Conservation (phyloP, 495 filamentous ascomycete species). For the Penicillium simplicissimum region DNA sequence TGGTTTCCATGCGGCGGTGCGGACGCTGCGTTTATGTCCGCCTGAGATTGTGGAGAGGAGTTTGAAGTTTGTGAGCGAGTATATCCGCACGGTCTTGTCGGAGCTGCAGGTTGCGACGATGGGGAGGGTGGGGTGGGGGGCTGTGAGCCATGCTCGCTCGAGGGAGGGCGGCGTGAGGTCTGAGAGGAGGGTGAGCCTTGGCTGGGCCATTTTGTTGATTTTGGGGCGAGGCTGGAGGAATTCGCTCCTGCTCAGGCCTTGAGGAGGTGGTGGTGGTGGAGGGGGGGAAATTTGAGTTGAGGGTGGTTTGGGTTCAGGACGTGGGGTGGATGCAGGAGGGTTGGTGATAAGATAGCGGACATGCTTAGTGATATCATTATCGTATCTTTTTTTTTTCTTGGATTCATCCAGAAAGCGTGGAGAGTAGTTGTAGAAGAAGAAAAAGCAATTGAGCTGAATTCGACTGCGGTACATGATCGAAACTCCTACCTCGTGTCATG, state of each 20-base stretch:
- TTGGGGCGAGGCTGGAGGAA: neutral
- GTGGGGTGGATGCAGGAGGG: constrained; percentile 7
- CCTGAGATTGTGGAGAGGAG: constrained; percentile 77
- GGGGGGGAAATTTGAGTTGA: constrained; percentile 16
- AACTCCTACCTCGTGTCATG: neutral
- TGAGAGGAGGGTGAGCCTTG: constrained; percentile 30
- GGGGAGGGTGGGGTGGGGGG: constrained; percentile 83
- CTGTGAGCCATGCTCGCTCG: constrained; percentile 80
- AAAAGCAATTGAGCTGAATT: neutral
- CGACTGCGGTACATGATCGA: neutral
- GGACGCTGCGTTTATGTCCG: constrained; percentile 85
- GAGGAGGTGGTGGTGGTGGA: constrained; percentile 5
- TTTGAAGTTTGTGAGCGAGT: constrained; percentile 77
- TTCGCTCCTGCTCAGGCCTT: neutral
- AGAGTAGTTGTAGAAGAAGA: neutral
- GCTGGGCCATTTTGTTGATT: constrained; percentile 3
- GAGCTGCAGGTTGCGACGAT: constrained; percentile 86
- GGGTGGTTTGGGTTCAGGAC: constrained; percentile 10
- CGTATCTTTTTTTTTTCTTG: neutral
- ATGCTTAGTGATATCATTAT: constrained; percentile 1
- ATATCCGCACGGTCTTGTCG: constrained; percentile 81
- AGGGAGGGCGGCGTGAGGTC: constrained; percentile 60
- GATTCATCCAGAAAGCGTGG: neutral
- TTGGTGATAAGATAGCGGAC: constrained; percentile 10
- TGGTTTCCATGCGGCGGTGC: constrained; percentile 84